phyloP scores from a whole-genome alignment of 2,329 filamentous ascomycete species.

The Colletotrichum sp. region DNA sequence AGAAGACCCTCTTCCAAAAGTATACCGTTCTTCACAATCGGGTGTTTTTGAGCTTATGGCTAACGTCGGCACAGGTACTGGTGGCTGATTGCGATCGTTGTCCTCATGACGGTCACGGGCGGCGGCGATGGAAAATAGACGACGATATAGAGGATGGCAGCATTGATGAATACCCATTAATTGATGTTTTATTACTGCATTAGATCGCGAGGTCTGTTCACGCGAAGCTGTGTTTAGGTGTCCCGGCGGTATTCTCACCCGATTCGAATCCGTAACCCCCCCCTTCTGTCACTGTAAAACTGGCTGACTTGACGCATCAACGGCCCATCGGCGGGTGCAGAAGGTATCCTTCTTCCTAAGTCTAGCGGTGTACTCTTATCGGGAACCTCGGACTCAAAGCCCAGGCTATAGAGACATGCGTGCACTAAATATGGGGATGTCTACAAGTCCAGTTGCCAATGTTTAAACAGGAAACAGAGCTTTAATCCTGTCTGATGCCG shows the following conservation, averaged over 20 bases:
- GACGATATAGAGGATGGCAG: constrained; percentile 44
- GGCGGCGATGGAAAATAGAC: constrained; percentile 59
- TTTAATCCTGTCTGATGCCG: background rate
- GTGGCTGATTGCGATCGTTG: constrained; percentile 64
- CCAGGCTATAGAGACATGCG: background rate
- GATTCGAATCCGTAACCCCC: background rate
- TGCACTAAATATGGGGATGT: background rate
- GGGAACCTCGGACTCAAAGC: background rate
- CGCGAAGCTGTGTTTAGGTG: background rate
- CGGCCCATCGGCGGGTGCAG: background rate
- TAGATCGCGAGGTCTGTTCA: background rate
- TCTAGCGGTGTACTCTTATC: background rate
- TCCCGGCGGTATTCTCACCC: background rate
- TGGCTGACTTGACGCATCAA: background rate
- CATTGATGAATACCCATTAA: background rate
- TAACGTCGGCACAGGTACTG: constrained; percentile 61
- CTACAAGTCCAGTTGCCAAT: background rate
- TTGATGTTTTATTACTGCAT: background rate
- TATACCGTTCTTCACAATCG: constrained; percentile 39
- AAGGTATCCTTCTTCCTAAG: background rate
- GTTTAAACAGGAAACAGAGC: background rate
- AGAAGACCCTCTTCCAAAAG: constrained; percentile 73
- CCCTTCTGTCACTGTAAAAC: background rate
- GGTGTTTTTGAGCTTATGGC: constrained; percentile 17
- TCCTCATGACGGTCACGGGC: constrained; percentile 57